These are phyloP conservation scores for Metschnikowia drakensbergensis DNA, from an alignment of 805 yeast genomes.

Conservation along the genomic window DNA sequence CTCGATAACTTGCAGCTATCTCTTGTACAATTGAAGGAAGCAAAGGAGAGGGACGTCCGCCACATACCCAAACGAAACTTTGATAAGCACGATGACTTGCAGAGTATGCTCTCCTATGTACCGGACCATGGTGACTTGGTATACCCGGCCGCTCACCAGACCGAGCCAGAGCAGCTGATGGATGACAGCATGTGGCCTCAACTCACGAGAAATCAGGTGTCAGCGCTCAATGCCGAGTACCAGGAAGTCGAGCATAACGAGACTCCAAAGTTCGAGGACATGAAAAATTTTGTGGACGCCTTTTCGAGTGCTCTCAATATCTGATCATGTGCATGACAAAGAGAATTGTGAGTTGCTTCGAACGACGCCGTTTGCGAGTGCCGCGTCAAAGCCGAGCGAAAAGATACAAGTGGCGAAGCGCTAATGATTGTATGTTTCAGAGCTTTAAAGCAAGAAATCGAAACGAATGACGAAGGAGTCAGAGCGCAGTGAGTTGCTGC, in stretches of 20 bases:
- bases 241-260: neutral
- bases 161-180: neutral
- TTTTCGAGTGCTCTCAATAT: conserved; percentile 18
- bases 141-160: neutral
- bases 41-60: conserved; percentile 6
- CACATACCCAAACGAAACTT: conserved; percentile 2
- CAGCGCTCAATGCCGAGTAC: conserved; percentile 10
- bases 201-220: conserved; percentile 14
- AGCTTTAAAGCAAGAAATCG: too few species aligned
- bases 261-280: conserved; percentile 4
- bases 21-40: conserved; percentile 45
- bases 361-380: too few species aligned
- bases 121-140: conserved; percentile 10
- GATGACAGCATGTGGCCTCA: conserved; percentile 17
- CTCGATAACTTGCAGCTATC: conserved; percentile 74
- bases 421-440: too few species aligned
- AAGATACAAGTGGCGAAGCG: too few species aligned
- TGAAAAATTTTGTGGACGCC: conserved; percentile 16
- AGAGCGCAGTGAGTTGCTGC: neutral
- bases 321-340: neutral
- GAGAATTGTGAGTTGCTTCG: neutral
- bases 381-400: too few species aligned
- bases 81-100: conserved; percentile 11
- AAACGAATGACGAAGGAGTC: neutral
- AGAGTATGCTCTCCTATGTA: conserved; percentile 16